Evolutionary conservation across 169 alveolate genomes (phyloP), one percentile per base, ranked within the genome.

Genomic region (Ichthyophthirius multifiliis): DNA sequence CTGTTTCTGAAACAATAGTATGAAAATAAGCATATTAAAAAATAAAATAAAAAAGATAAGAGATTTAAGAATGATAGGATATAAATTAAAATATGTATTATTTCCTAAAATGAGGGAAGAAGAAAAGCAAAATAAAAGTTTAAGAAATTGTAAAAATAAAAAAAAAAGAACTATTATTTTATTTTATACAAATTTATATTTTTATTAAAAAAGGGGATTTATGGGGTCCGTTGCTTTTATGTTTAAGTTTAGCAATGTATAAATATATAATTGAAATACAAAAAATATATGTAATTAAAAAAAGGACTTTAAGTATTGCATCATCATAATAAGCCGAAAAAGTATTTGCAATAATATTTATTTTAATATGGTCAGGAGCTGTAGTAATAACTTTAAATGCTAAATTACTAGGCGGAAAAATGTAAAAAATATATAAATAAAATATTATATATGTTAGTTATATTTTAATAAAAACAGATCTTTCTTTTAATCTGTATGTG

Each of bases 181-280:
- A 12, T 10, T 71, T 12, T 44, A 44, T 15, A n/a, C n/a, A n/a
- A n/a, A 15, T 41, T 47, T 27, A 64, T 34, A n/a, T 75, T 16
- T 13, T 39, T 45, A 16, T 23, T 20, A 35, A 46, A 45, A 46
- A 76, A 88, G 92, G 96, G 97, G 98, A 96, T 84, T 90, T 96
- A 74, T 96, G 98, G 98, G 98, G 98, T 23, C 98, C 98, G 13
- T 89, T 96, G 64, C 46, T 96, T 0, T 93, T 96, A 62, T 94
- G 98, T 82, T 85, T 96, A 43, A 44, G 87, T 55, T 91, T 94
- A 34, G 92, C 96, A 31, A 76, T 91, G 89, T 89, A n/a, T 44
- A 74, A 65, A 41, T 18, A 43, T 5, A 16, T 76, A n/a, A n/a
- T n/a, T n/a, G n/a, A n/a, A n/a, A n/a, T n/a, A n/a, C n/a, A n/a